Base-by-base conservation (phyloP, 257 asterid species). In the Jasminum sambac region DNA sequence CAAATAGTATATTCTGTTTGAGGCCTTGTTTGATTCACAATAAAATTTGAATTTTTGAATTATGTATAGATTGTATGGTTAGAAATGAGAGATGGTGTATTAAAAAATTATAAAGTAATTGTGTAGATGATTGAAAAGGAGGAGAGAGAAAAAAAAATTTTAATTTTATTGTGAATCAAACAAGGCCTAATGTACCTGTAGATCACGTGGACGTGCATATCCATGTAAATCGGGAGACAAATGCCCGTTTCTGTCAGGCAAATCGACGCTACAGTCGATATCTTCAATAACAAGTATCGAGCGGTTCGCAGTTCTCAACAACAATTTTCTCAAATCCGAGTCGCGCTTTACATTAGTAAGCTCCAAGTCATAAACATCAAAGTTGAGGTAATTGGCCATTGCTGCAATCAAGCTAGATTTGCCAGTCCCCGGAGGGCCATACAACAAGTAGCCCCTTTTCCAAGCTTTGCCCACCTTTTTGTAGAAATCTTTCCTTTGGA, bases 371-470 rank as follows among this genome's bases (percentile, higher is more conserved):
- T 87, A 89, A 12, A 91, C 82, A 70, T 91, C 97, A 21, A 87
- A 90, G 64, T 80, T 85, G 30, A 90, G 76, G 60, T 90, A 84
- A 63, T 90, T 90, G 0, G 97, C 92, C 78, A 89, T 87, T 3
- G 97, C 96, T 0, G 95, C 96, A 3, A 89, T 82, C 80, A 89
- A 70, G 44, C 96, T 88, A 0, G 96, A 88, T 67, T 90, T 88
- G 3, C 96, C 94, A 0, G 96, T 90, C 19, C 96, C 97, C 0
- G 97, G 97, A 58, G 95, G 96, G 0, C 96, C 95, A 61, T 84
- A 81, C 72, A 90, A 81, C 84, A 90, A 39, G 37, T 88, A 90
- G 5, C 97, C 96, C 34, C 96, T 72, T 76, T 90, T 90, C 97
- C 97, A 90, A 12, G 94, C 94, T 72, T 83, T 78, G 30, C 97